A percentile compares a stretch with the other conserved stretches of the same genome.
phyloP scores from a whole-genome alignment of 768 basidiomycete genomes.

The Zangia roseola region DNA sequence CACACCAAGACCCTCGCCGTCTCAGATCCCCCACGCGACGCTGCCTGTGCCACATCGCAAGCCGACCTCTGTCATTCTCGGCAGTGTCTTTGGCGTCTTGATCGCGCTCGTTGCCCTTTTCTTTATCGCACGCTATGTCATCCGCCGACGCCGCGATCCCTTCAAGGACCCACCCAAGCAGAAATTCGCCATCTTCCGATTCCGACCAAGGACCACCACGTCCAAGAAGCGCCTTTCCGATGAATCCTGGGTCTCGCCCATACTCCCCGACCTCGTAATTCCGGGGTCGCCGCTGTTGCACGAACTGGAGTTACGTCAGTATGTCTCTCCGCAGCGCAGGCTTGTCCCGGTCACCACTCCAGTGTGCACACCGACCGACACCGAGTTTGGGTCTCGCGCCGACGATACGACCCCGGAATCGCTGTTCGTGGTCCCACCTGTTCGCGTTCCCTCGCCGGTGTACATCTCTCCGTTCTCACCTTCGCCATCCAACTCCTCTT shows the following conservation, averaged over 20 bases:
- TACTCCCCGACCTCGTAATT: constrained; percentile 4
- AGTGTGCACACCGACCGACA: constrained; percentile 18
- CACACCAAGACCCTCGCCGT: constrained; percentile 10
- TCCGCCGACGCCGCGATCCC: constrained; percentile 15
- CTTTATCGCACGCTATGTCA: constrained; percentile 7
- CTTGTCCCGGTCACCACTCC: constrained; percentile 19
- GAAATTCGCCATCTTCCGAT: constrained; percentile 2
- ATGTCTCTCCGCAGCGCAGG: constrained; percentile 11
- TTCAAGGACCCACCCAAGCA: constrained; percentile 12
- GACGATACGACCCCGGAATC: too few species aligned
- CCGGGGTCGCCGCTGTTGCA: constrained; percentile 11
- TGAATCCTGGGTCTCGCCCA: constrained; percentile 26
- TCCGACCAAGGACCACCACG: not conserved
- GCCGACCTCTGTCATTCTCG: constrained; percentile 16
- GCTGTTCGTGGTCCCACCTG: constrained; percentile 5
- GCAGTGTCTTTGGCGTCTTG: constrained; percentile 13
- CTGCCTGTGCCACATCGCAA: constrained; percentile 4
- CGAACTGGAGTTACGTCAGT: constrained; percentile 11
- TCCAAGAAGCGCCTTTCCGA: constrained; percentile 24
- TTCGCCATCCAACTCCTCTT: constrained; percentile 10
- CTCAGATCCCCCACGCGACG: constrained; percentile 10
- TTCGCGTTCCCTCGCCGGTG: constrained; percentile 22
- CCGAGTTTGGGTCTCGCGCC: constrained; percentile 20
- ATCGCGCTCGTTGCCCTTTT: constrained; percentile 9
- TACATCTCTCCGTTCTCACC: constrained; percentile 23